Evolutionary conservation across 2,329 filamentous ascomycete genomes (phyloP), one percentile per base, ranked within the genome.

Genomic region (Colletotrichum godetiae): DNA sequence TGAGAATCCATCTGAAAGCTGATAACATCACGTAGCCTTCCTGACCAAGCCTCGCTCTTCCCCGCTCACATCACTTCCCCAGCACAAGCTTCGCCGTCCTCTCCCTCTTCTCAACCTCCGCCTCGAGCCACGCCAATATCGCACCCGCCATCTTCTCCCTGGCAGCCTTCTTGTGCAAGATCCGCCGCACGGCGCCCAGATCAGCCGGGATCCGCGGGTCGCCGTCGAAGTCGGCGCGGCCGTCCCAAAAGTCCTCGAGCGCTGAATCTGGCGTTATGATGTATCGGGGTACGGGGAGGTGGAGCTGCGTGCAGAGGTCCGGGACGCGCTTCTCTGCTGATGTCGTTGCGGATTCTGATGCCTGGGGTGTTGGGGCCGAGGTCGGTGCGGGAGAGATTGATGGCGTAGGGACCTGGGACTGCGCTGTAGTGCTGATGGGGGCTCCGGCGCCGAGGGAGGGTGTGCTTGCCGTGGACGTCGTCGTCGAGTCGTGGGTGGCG

Each of bases 131-230:
- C 6, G 49, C 73, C 15, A 88, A 74, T 3, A 88, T 77, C 37
- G 76, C 74, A 74, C 83, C 80, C 0, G 86, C 85, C 4, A 89
- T 77, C 67, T 77, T 78, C 72, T 84, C 79, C 75, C 79, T 84
- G 1, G 85, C 80, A 11, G 78, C 72, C 56, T 78, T 80, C 75
- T 80, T 82, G 3, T 83, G 81, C 4, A 78, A 77, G 10, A 85
- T 77, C 5, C 80, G 76, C n/a, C n/a, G 12, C 15, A 88, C 82
- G 6, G 75, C 35, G 3, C 83, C 83, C 0, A 86, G 62, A 3
- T 74, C 76, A 1, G 75, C 64, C 0, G 85, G 83, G 6, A 84
- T 75, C 1, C 72, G 73, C 1, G 72, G 73, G 29, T 79, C 78
- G 19, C 78, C 70, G n/a, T 76, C 76, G 67, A 85, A 86, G 64